Evolutionary conservation across 225 moss, liverwort and hornwort genomes (phyloP).

Genomic region (Bryoerythrophyllum caledonicum): DNA sequence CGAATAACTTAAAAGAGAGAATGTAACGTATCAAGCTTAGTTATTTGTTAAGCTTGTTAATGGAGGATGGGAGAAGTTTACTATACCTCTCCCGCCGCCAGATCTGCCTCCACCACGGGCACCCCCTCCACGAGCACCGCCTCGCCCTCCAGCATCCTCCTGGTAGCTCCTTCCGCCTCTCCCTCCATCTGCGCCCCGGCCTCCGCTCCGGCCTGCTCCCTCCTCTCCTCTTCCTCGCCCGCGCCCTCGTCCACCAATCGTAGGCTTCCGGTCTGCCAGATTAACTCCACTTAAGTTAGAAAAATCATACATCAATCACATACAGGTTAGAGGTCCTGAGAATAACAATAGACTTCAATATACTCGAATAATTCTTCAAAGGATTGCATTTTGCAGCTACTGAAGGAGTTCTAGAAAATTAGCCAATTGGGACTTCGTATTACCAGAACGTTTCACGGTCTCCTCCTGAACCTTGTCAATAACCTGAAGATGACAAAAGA

Average conservation of each 20-base stretch:
- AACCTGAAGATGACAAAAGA: conserved; percentile 43
- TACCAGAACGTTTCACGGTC: conserved; percentile 73
- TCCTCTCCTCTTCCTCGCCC: conserved; percentile 73
- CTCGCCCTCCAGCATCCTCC: conserved; percentile 67
- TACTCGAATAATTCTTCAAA: neutral
- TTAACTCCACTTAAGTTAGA: neutral
- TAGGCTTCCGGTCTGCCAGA: conserved; percentile 57
- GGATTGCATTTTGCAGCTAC: neutral
- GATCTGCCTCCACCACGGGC: conserved; percentile 54
- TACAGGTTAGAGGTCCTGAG: neutral
- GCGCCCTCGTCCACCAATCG: conserved; percentile 54
- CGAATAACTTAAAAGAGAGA: neutral
- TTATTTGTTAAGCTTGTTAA: neutral
- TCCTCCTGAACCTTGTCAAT: conserved; percentile 87
- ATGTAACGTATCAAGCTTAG: neutral
- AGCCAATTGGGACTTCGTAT: neutral
- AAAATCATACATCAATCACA: neutral
- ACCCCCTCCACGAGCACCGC: conserved; percentile 53
- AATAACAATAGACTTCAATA: neutral
- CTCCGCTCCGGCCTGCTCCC: conserved; percentile 38
- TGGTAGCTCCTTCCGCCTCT: conserved; percentile 56
- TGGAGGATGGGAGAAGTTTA: neutral
- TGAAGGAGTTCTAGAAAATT: neutral
- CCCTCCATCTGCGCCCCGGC: conserved; percentile 49
- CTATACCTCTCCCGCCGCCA: conserved; percentile 60